Evolutionary conservation across 257 asterid species (phyloP).

Genomic region (Ocimum tenuiflorum): DNA sequence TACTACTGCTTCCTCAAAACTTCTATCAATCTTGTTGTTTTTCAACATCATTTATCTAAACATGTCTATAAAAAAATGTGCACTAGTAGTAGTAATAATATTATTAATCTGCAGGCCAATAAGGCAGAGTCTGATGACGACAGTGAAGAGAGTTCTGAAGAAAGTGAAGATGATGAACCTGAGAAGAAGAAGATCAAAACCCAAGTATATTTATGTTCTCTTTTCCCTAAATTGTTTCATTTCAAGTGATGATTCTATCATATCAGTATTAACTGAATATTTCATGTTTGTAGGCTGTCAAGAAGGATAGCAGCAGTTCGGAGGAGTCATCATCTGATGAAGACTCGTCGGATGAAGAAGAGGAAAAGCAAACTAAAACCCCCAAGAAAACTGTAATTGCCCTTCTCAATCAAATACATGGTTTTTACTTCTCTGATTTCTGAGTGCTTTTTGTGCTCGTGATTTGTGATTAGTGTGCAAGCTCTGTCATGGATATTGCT

Average conservation of each 20-base stretch:
- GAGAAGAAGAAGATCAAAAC: conserved; percentile 42
- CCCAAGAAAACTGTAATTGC: conserved; percentile 38
- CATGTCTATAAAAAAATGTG: not conserved
- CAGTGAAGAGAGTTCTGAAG: conserved; percentile 41
- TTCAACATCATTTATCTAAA: not conserved
- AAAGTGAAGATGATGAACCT: conserved; percentile 46
- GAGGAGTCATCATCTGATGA: conserved; percentile 33
- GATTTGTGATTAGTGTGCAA: too few relatives aligned
- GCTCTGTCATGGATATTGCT: too few relatives aligned
- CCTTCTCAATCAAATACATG: not conserved
- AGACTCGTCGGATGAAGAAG: conserved; percentile 44
- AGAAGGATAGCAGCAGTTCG: too few relatives aligned
- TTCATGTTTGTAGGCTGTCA: conserved; percentile 20
- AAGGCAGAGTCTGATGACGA: conserved; percentile 28
- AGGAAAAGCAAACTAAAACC: conserved; percentile 1
- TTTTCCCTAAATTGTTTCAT: not conserved
- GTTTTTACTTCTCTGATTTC: too few relatives aligned
- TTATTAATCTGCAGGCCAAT: conserved; percentile 13
- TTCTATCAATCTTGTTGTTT: not conserved
- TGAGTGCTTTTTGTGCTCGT: too few relatives aligned
- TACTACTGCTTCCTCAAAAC: not conserved
- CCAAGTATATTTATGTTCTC: conserved; percentile 6
- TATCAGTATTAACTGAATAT: too few relatives aligned
- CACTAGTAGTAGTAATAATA: too few relatives aligned
- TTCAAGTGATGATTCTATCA: not conserved